phyloP scores from a whole-genome alignment of 1,284 basidiomycete genomes.

The Sutorius eximius region DNA sequence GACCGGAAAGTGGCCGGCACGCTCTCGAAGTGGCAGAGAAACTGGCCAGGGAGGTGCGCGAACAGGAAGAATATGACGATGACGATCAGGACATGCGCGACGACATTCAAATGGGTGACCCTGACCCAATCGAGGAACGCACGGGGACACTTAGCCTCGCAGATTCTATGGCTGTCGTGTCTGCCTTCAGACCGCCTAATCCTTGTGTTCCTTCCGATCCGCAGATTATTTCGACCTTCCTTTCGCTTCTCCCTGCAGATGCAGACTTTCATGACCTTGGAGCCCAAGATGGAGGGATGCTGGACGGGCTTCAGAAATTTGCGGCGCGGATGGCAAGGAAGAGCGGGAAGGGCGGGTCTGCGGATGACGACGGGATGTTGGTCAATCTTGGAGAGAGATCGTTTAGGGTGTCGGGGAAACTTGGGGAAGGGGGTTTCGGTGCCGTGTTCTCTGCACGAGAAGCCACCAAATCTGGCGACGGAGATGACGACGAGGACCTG shows the following conservation, averaged over 20 bases:
- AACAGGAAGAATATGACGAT: conserved; percentile 27
- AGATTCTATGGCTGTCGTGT: conserved; percentile 59
- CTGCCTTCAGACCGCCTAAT: conserved; percentile 72
- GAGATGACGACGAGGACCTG: conserved; percentile 55
- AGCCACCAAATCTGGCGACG: conserved; percentile 37
- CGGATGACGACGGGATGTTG: conserved; percentile 44
- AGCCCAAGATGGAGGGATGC: conserved; percentile 51
- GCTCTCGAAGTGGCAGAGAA: conserved; percentile 54
- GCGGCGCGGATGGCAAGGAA: conserved; percentile 53
- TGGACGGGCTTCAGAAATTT: conserved; percentile 70
- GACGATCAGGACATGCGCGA: conserved; percentile 24
- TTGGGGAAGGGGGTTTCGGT: conserved; percentile 97
- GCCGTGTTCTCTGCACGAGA: conserved; percentile 85
- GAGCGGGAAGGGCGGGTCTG: conserved; percentile 40
- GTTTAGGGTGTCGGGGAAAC: conserved; percentile 78
- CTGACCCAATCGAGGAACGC: conserved; percentile 46
- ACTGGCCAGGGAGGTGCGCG: conserved; percentile 53
- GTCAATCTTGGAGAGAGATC: conserved; percentile 57
- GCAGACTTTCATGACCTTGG: conserved; percentile 68
- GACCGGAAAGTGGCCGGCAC: conserved; percentile 40
- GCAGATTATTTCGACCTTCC: conserved; percentile 61
- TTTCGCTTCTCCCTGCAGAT: conserved; percentile 68
- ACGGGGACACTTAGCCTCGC: conserved; percentile 61
- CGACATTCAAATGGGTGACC: conserved; percentile 31
- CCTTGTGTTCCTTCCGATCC: conserved; percentile 88